Base-by-base conservation (phyloP, 805 yeast species). In the Saccharomycopsis guyanensis region DNA sequence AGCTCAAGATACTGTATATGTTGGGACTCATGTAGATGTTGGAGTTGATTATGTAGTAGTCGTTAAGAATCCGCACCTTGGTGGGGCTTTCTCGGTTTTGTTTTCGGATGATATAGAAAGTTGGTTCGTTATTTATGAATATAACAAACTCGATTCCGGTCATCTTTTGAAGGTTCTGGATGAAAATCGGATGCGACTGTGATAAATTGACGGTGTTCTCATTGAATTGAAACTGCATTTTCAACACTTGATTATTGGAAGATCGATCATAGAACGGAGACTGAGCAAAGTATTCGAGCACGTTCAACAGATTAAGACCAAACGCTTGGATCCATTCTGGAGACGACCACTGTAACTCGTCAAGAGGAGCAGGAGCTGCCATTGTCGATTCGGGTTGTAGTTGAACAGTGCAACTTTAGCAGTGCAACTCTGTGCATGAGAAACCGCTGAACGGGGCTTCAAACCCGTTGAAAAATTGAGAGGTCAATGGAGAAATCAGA, bases 321-420 rank as follows among this genome's bases (percentile, higher is more conserved):
- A 80, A 80, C 44, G 81, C 76, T 60, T 88, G 95, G 53, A 93
- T 87, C 94, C 96, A 93, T 63, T 93, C 98, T 1, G 98, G 97
- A 3, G 93, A 82, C 54, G 89, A 78, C 98, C 98, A 93, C 62
- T 89, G 97, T 36, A 93, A 72, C 57, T 91, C 97, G 59, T 89
- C 97, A 23, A 89, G 68, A 25, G 70, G 69, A 42, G 71, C 55
- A 27, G 37, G 36, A 6, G 25, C 36, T 32, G 47, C 18, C 51
- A 46, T 46, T 31, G 8, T 7, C 37, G n/a, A n/a, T 34, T 12
- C 18, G 12, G 13, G 7, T 34, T 34, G 12, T 15, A 8, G 37
- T 8, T 10, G 16, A 8, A 34, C 15, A 34, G 7, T 34, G 7
- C 15, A 7, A 15, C 6, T 34, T 12, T n/a, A n/a, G n/a, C n/a